Evolutionary conservation across 225 moss, liverwort and hornwort species (phyloP).

Genomic region (Marchantia polymorpha): DNA sequence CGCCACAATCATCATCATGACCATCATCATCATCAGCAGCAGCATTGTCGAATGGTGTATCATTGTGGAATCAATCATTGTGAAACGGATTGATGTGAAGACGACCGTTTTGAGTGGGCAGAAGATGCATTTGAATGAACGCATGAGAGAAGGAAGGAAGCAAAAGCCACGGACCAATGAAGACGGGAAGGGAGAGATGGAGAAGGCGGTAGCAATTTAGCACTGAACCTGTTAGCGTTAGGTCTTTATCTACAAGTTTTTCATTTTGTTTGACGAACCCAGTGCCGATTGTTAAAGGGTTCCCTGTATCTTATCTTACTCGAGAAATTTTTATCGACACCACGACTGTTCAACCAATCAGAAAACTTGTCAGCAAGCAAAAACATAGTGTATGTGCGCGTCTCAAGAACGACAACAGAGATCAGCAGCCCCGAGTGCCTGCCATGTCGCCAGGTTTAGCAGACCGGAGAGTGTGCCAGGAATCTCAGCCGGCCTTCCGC

Average conservation of each 20-base stretch:
- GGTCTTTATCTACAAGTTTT: slow-evolving; percentile 12
- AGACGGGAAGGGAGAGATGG: slow-evolving; percentile 1
- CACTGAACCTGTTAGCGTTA: slow-evolving; percentile 19
- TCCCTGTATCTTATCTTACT: slow-evolving; percentile 23
- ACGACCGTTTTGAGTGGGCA: slow-evolving; percentile 9
- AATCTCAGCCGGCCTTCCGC: not conserved
- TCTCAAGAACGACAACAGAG: not conserved
- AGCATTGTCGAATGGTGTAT: slow-evolving; percentile 11
- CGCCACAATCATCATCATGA: no score
- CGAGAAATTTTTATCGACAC: slow-evolving; percentile 20
- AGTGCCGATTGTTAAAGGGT: slow-evolving; percentile 13
- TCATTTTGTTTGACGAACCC: slow-evolving; percentile 21
- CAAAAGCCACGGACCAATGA: no score
- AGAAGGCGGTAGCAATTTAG: slow-evolving; percentile 11
- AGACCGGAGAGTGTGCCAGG: not conserved
- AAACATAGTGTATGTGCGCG: not conserved
- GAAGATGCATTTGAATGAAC: not conserved
- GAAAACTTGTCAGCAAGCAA: slow-evolving; percentile 3
- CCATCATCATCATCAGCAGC: not conserved
- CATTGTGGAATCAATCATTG: slow-evolving; percentile 2
- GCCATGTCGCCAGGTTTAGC: not conserved
- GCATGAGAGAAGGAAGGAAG: not conserved
- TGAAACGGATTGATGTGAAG: not conserved
- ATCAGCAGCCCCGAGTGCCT: slow-evolving; percentile 7
- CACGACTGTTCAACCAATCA: slow-evolving; percentile 10